Conservation (phyloP, 345 rosid genomes). For the Rhizophora apiculata region DNA sequence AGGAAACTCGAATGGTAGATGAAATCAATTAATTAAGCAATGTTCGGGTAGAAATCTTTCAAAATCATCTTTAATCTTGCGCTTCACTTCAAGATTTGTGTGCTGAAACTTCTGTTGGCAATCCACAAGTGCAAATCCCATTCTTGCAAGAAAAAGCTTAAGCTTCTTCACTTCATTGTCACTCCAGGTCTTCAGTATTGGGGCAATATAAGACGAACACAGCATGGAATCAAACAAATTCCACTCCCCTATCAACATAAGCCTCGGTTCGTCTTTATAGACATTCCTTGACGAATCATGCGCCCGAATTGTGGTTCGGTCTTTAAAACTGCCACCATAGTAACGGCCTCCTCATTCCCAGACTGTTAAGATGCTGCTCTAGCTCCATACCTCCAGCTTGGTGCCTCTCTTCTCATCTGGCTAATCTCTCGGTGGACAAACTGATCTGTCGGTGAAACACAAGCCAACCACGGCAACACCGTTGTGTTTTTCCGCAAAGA, state of each 20-base stretch:
- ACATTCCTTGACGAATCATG: slow-evolving; percentile 82
- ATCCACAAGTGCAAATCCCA: slow-evolving; percentile 92
- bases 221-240: slow-evolving; percentile 92
- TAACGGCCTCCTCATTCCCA: slow-evolving; percentile 68
- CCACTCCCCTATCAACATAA: slow-evolving; percentile 91
- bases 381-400: slow-evolving; percentile 95
- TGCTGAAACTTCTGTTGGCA: slow-evolving; percentile 94
- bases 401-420: slow-evolving; percentile 79
- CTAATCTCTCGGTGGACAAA: slow-evolving; percentile 82
- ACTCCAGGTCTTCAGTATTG: slow-evolving; percentile 91
- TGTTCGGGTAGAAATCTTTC: slow-evolving; percentile 89
- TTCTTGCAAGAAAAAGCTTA: slow-evolving; percentile 86
- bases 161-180: slow-evolving; percentile 93
- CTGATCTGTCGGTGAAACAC: slow-evolving; percentile 89
- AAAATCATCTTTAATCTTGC: slow-evolving; percentile 86
- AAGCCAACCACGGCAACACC: slow-evolving; percentile 91
- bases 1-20: slow-evolving; percentile 73
- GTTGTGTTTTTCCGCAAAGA: slow-evolving; percentile 75
- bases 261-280: slow-evolving; percentile 83
- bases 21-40: slow-evolving; percentile 61
- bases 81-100: slow-evolving; percentile 82
- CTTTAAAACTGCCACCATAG: slow-evolving; percentile 70
- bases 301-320: slow-evolving; percentile 82
- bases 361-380: slow-evolving; percentile 83
- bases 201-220: slow-evolving; percentile 76